Base-by-base conservation (phyloP, 352 stramenopile genomes). In the Blastocystis sp. region DNA sequence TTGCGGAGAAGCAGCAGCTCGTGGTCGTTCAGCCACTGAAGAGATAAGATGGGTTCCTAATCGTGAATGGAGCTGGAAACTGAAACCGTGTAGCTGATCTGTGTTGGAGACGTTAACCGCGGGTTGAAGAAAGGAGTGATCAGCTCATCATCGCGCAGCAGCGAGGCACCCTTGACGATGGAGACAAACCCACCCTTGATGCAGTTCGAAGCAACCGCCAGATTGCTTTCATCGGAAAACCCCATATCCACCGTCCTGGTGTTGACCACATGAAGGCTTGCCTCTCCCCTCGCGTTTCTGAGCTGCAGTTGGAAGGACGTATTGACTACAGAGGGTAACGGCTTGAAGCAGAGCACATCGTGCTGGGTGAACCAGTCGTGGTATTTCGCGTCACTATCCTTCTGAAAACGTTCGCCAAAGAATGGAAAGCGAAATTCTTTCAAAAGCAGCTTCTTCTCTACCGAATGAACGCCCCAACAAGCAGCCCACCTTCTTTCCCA, bases 1-100 rank as follows among this genome's bases (percentile, higher is more conserved):
- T 59, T 84, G n/a, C 74, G 74, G 4, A 63, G 38, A 9, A 84
- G 19, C 40, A 84, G 52, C 2, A 84, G 45, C 4, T 84, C 3
- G 21, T 28, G 17, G n/a, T 21, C 34, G 34, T 66, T 17, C 21
- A 84, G 2, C 74, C 74, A 84, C 24, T 84, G 45, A 21, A 40
- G 28, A 40, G 74, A 84, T 38, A 84, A 34, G 9, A 84, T 57
- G 21, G 74, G 74, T 28, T 84, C 74, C 74, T 84, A 84, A 1
- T 21, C 9, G 7, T 45, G n/a, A 10, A 68, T 24, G 45, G 3
- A n/a, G 54, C 9, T n/a, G 14, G n/a, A 17, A 38, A n/a, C 10
- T 17, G 38, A 54, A 69, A 84, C 74, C 17, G 21, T 11, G 61
- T 68, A 84, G 48, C 24, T 52, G 9, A 42, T 14, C 34, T 68